Evolutionary conservation across 306 rosid species (phyloP).

Genomic region (Calophaca sinica): DNA sequence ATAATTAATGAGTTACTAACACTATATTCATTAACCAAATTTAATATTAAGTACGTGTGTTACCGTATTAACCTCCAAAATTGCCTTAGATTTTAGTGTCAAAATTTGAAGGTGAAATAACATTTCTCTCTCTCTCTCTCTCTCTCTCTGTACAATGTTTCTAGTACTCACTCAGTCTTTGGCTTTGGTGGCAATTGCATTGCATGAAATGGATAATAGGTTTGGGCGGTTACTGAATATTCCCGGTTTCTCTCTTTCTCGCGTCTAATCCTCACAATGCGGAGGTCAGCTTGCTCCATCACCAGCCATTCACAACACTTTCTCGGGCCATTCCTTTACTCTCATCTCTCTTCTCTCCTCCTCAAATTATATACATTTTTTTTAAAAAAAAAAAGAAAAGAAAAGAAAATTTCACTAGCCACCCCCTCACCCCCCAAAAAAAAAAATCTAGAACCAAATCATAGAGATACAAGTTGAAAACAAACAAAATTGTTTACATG

Average conservation of each 20-base stretch:
- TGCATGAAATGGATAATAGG: slow-evolving; percentile 19
- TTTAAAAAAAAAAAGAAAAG: background rate
- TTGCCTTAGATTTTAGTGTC: no score
- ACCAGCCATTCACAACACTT: slow-evolving; percentile 51
- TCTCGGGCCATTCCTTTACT: slow-evolving; percentile 22
- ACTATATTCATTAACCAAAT: no score
- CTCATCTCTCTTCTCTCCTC: slow-evolving; percentile 5
- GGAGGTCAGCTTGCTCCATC: slow-evolving; percentile 60
- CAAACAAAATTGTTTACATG: background rate
- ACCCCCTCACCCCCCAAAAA: no score
- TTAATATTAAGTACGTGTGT: no score
- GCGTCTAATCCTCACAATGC: slow-evolving; percentile 59
- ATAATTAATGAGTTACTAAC: no score
- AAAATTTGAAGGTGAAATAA: no score
- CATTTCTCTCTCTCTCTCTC: no score
- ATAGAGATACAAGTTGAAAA: background rate
- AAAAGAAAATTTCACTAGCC: slow-evolving; percentile 1
- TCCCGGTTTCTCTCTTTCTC: slow-evolving; percentile 43
- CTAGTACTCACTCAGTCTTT: no score
- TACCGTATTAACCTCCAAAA: no score
- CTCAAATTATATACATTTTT: background rate
- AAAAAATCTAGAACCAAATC: background rate
- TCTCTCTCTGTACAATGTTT: no score
- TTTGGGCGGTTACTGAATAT: slow-evolving; percentile 62
- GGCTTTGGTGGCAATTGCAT: background rate